Base-by-base conservation (phyloP, 169 alveolate genomes). In the Toxoplasma gondii region DNA sequence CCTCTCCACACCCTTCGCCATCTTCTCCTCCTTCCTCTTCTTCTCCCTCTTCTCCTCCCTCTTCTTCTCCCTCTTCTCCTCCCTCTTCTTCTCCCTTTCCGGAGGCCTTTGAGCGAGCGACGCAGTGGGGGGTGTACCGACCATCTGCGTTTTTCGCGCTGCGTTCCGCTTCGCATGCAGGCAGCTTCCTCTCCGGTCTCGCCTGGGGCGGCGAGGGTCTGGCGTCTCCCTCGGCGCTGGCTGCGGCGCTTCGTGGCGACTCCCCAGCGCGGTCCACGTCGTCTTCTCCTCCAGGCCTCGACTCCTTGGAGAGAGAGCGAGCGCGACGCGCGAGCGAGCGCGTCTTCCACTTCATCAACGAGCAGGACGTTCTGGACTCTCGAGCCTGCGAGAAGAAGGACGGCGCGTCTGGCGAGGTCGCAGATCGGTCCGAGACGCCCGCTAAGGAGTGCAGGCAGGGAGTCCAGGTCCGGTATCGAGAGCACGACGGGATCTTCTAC, bases 401-500 rank as follows among this genome's bases (percentile, higher is more conserved):
- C 67, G 67, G 67, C 67, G 67, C 67, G 67, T 9, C 9, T 9
- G 67, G 67, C 67, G 67, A 53, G 9, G 67, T 9, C 67, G 67
- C 67, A 19, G 27, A 19, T 9, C 67, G 19, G 67, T 19, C 67
- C 27, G 19, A 19, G 19, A 19, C 67, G 27, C 19, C 19, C 67
- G 67, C 67, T 53, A 19, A 53, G 27, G 74, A 16, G 22, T 64
- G 74, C 74, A 16, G 31, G 74, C n/a, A 64, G n/a, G 74, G 74
- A 16, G 29, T 19, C 7, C 74, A 27, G 41, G 9, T 27, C 38
- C 24, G 5, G 17, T 84, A 67, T 58, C 39, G 1, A 44, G 91
- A 84, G 67, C 91, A 84, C 43, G 91, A 84, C 39, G 91, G 91
- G 16, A 17, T n/a, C 67, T 54, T 34, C 31, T 84, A 84, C 74